Evolutionary conservation across 139 green algal species (phyloP), one percentile per base, ranked within the genome.

Genomic region (Micromonas pusilla): DNA sequence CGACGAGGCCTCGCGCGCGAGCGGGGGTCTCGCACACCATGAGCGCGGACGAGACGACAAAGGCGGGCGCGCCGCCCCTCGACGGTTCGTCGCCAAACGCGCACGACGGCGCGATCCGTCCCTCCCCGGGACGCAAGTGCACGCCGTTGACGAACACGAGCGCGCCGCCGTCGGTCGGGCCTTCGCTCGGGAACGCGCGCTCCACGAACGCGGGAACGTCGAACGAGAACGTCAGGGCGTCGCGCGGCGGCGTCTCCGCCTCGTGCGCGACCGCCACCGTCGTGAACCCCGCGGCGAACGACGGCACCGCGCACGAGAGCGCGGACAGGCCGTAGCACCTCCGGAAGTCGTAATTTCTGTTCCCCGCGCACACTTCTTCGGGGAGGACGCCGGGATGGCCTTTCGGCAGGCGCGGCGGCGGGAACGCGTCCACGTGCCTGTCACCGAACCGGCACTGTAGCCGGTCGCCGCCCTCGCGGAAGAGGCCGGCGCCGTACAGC

Each of bases 11-110:
- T 16, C 16, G 9, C 25, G 37, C 4, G 20, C 3, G 21, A 23
- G 34, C 70, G 19, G 20, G 30, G 20, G 52, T 3, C 70, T 39
- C 66, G 23, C 66, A 73, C n/a, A 73, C 66, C 23, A 73, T 39
- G 20, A 73, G 23, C 33, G 23, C 23, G 13, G 28, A 54, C 66
- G 66, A 39, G 5, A 53, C 13, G 23, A 52, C 31, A 5, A 52
- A 23, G 38, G 28, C 66, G 23, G 32, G 28, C 31, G 30, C 66
- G 31, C 31, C 60, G 6, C 23, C 60, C 13, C 25, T 9, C 25
- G n/a, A n/a, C n/a, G 26, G 60, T 16, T 68, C 23, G 20, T 45
- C 13, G 5, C 66, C 66, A 52, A 73, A 73, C 32, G 13, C 21
- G 19, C 19, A 28, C 21, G 23, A 53, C 4, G 66, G 66, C n/a